Evolutionary conservation across 2,329 filamentous ascomycete species (phyloP).

Genomic region (Fusarium nodosum): DNA sequence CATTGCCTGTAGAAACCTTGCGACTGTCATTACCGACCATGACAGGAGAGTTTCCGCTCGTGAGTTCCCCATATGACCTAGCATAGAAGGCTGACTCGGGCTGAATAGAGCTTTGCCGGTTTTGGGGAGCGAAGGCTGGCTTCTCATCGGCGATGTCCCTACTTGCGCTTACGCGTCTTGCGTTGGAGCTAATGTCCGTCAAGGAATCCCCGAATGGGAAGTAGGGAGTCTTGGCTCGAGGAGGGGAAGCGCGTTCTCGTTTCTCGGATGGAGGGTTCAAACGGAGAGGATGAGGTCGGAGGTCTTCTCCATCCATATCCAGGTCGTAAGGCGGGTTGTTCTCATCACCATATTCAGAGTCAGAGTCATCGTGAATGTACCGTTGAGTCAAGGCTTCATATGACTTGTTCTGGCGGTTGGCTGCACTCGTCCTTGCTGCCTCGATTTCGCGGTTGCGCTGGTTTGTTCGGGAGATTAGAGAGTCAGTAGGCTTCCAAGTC

Average conservation of each 20-base stretch:
- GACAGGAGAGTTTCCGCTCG: constrained; percentile 66
- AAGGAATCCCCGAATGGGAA: constrained; percentile 53
- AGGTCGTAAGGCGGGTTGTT: constrained; percentile 50
- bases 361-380: constrained; percentile 59
- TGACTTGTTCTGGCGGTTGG: constrained; percentile 53
- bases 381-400: constrained; percentile 64
- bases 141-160: constrained; percentile 62
- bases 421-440: constrained; percentile 53
- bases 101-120: constrained; percentile 62
- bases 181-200: constrained; percentile 62
- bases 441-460: constrained; percentile 63
- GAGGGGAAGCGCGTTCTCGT: constrained; percentile 28
- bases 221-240: constrained; percentile 40
- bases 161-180: constrained; percentile 59
- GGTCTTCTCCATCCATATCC: constrained; percentile 47
- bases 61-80: constrained; percentile 72
- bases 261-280: constrained; percentile 60
- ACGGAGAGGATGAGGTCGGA: constrained; percentile 67
- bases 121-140: constrained; percentile 43
- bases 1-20: constrained; percentile 72
- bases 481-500: constrained; percentile 68
- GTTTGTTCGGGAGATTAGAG: constrained; percentile 67
- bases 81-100: constrained; percentile 64
- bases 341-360: constrained; percentile 58
- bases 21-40: constrained; percentile 65